Base-by-base conservation (phyloP, 139 green algal species). In the Trebouxia sp. region DNA sequence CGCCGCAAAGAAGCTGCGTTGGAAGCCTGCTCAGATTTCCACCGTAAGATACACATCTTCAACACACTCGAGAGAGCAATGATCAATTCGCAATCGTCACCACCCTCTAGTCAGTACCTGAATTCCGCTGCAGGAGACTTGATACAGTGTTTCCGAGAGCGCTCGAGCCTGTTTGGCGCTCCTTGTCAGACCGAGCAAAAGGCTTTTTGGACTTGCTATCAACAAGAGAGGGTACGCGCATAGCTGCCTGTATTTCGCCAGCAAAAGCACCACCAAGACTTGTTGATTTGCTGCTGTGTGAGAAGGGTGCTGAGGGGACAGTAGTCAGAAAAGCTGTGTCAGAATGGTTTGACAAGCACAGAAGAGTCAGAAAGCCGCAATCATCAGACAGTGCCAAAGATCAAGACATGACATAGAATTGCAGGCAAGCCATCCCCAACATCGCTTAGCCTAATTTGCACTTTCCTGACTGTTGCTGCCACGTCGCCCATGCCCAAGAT, bases 201-300 rank as follows among this genome's bases (percentile, higher is more conserved):
- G 41, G 69, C 69, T 6, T 77, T 77, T 10, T 77, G 69, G 69
- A 41, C 38, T 22, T 77, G 69, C 69, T 77, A 77, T 38, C 42
- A 77, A 38, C n/a, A 51, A 28, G 41, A 77, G 39, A 77, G 69
- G n/a, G 69, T 77, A 26, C 26, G 69, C 10, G n/a, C n/a, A 39
- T 38, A 14, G 32, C 9, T 43, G 41, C 3, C 28, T 6, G 5
- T 26, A n/a, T 42, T 30, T 41, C 3, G 8, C 15, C 58, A 26
- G 6, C 32, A 70, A 3, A 39, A 72, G 15, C 32, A n/a, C 26
- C 32, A 30, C 5, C 47, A 53, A 53, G 35, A 35, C 11, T 30
- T 24, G 1, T 30, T 11, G 12, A 24, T 11, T 30, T n/a, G n/a
- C 14, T 1, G 8, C n/a, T 39, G 20, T 41, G 28, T 6, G 10